Percentiles rank a stretch among this genome's conserved stretches.
phyloP scores from a whole-genome alignment of 2,329 filamentous ascomycete species.

The Cercospora janseana region DNA sequence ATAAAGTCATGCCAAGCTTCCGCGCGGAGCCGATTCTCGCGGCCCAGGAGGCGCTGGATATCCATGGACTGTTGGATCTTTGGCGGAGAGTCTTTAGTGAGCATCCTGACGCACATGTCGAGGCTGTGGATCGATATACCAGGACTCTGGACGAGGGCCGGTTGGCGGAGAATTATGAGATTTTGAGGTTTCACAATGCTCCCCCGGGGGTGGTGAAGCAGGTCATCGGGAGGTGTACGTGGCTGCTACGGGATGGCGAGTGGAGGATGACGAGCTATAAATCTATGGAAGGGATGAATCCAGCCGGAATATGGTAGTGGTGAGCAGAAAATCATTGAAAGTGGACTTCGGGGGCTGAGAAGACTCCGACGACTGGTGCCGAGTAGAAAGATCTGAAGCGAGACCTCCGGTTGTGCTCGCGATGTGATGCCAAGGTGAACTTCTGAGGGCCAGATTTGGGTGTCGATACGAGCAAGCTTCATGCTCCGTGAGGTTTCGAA shows the following conservation, averaged over 20 bases:
- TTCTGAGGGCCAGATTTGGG: too few species aligned
- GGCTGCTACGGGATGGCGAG: neutral
- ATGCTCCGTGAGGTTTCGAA: too few species aligned
- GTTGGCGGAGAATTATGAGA: constrained; percentile 2
- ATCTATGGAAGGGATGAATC: constrained; percentile 1
- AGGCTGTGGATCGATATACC: neutral
- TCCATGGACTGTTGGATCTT: neutral
- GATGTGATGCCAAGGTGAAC: too few species aligned
- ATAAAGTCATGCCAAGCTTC: neutral
- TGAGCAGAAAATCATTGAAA: too few species aligned
- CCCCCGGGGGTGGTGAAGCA: neutral
- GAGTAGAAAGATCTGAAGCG: too few species aligned
- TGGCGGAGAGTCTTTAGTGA: neutral
- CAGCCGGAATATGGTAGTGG: too few species aligned
- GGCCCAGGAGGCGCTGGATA: neutral
- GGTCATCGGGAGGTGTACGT: neutral
- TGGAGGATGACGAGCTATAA: neutral
- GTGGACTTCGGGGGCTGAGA: too few species aligned
- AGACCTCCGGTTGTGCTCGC: too few species aligned
- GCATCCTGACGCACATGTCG: neutral
- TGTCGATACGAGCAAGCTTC: too few species aligned
- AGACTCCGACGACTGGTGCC: too few species aligned
- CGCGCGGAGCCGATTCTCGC: neutral
- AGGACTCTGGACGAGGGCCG: neutral
- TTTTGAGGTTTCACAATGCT: neutral